A percentile compares a stretch with the other conserved stretches of the same genome.
phyloP scores from a whole-genome alignment of 1,139 yeast species.

The Debaryomyces sp. region DNA sequence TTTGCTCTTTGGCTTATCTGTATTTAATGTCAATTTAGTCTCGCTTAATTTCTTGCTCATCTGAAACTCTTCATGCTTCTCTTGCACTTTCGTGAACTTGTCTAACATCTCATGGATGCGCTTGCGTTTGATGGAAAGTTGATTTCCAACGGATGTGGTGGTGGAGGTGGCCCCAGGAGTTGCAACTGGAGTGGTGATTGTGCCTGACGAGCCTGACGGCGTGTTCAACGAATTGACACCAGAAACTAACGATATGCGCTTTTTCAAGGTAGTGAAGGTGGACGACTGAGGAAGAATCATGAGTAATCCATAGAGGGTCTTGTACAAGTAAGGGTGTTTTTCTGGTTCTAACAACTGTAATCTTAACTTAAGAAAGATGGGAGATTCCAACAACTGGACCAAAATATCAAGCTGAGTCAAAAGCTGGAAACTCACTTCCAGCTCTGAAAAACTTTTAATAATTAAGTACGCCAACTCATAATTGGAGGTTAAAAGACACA shows the following conservation, averaged over 20 bases:
- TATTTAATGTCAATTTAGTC: neutral
- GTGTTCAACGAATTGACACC: constrained; percentile 24
- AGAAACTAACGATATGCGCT: constrained; percentile 61
- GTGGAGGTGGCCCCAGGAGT: constrained; percentile 23
- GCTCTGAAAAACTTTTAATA: constrained; percentile 71
- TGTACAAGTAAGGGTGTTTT: constrained; percentile 77
- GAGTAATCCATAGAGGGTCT: constrained; percentile 86
- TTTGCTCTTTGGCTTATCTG: neutral
- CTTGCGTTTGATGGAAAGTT: constrained; percentile 44
- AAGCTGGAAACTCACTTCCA: constrained; percentile 71
- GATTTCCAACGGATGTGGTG: constrained; percentile 21
- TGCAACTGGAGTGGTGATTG: constrained; percentile 24
- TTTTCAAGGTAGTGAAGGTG: constrained; percentile 82
- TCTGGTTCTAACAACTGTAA: constrained; percentile 88
- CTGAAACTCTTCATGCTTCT: constrained; percentile 44
- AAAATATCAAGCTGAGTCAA: constrained; percentile 78
- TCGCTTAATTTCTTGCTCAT: neutral
- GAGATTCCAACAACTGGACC: constrained; percentile 77
- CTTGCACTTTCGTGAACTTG: constrained; percentile 62
- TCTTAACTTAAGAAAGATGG: constrained; percentile 86
- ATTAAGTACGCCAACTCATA: constrained; percentile 87
- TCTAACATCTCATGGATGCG: constrained; percentile 58
- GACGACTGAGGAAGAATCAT: constrained; percentile 96
- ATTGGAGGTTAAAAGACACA: constrained; percentile 85
- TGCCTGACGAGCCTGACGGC: constrained; percentile 14